Percentiles rank a stretch among this genome's conserved stretches.
These are phyloP conservation scores for Marchantia polymorpha DNA, from an alignment of 225 moss, liverwort and hornwort species.

Conservation along the genomic window DNA sequence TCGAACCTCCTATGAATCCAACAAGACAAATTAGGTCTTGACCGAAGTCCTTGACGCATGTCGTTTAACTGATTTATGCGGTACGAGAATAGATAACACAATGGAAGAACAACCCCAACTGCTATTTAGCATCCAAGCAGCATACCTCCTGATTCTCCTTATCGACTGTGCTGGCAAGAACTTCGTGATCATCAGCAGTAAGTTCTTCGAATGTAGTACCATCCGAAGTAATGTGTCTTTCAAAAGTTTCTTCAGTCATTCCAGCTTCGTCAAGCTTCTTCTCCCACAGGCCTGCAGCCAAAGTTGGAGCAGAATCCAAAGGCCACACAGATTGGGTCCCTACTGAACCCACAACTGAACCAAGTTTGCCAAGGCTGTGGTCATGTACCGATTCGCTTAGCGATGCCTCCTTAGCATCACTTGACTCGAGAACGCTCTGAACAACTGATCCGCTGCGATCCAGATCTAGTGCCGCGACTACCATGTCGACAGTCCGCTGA, in stretches of 20 bases:
- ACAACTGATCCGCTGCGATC: conserved; percentile 36
- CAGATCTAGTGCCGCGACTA: conserved; percentile 49
- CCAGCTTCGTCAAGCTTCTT: conserved; percentile 36
- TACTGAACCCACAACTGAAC: background rate
- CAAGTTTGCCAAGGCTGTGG: background rate
- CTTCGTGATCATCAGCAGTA: conserved; percentile 16
- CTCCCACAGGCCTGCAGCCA: conserved; percentile 36
- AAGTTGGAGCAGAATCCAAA: conserved; percentile 24
- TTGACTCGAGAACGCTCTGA: conserved; percentile 27
- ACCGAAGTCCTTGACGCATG: background rate
- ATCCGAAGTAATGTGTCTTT: conserved; percentile 20
- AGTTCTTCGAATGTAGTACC: conserved; percentile 20
- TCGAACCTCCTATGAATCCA: conserved; percentile 38
- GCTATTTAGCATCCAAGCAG: background rate
- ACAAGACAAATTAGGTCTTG: conserved; percentile 4
- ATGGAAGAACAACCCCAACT: background rate
- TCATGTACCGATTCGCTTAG: background rate
- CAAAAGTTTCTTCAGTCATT: conserved; percentile 17
- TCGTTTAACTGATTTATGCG: background rate
- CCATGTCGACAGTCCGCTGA: conserved; percentile 64
- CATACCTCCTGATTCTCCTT: conserved; percentile 31
- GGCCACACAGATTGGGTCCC: conserved; percentile 12
- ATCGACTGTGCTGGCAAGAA: conserved; percentile 21
- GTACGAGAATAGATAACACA: too few species aligned
- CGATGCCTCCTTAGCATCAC: conserved; percentile 14